These are phyloP conservation scores for Malus hybrid DNA, from an alignment of 331 rosid genomes.

Conservation along the genomic window DNA sequence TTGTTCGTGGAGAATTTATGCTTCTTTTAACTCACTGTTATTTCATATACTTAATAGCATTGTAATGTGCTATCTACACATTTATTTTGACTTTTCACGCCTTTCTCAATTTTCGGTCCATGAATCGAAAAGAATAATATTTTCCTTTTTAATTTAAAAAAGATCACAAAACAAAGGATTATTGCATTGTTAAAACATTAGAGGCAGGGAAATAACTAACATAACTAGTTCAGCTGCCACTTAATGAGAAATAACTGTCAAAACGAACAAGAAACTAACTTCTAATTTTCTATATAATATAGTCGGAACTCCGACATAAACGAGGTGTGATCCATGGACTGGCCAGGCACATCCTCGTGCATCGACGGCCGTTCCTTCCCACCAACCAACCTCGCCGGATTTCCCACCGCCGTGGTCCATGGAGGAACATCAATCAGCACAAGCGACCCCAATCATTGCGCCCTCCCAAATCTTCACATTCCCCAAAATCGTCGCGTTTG, in stretches of 20 bases:
- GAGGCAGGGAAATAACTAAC: background rate
- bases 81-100: no score
- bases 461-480: constrained; percentile 86
- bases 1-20: no score
- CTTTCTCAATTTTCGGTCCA: no score
- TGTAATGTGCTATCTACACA: no score
- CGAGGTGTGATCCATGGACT: constrained; percentile 82
- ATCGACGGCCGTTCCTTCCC: constrained; percentile 76
- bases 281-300: constrained; percentile 32
- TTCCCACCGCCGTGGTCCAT: constrained; percentile 73
- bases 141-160: no score
- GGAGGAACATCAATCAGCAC: constrained; percentile 83
- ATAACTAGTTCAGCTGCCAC: background rate
- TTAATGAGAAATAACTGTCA: background rate
- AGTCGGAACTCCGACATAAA: constrained; percentile 84
- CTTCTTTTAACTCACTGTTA: no score
- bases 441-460: constrained; percentile 72
- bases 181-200: background rate
- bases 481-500: constrained; percentile 85
- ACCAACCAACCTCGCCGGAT: constrained; percentile 82
- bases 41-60: no score
- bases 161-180: background rate
- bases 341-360: constrained; percentile 83
- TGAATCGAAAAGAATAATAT: no score
- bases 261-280: background rate